A percentile compares a stretch with the other conserved stretches of the same genome.
phyloP scores from a whole-genome alignment of 495 filamentous ascomycete genomes.

The Penicillium riverlandense region DNA sequence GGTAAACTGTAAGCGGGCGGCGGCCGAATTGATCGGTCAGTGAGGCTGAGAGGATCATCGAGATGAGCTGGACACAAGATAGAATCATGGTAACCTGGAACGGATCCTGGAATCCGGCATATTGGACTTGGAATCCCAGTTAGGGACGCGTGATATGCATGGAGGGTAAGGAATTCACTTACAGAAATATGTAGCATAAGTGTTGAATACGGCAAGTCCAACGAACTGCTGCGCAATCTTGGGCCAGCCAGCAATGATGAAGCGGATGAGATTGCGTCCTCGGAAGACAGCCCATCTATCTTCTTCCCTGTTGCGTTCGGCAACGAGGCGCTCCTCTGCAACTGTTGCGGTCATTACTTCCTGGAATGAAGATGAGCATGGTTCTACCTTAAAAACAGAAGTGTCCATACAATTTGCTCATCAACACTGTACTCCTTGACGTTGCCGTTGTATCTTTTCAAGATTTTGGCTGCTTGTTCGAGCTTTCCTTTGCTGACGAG shows the following conservation, averaged over 20 bases:
- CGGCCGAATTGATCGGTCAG: constrained; percentile 32
- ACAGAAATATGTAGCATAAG: constrained; percentile 38
- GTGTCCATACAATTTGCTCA: constrained; percentile 24
- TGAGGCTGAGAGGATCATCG: constrained; percentile 23
- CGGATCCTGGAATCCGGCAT: constrained; percentile 31
- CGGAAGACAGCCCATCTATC: constrained; percentile 27
- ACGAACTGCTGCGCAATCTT: constrained; percentile 38
- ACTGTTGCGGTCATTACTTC: constrained; percentile 25
- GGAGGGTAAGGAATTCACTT: neutral
- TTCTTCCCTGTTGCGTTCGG: constrained; percentile 19
- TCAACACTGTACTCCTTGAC: constrained; percentile 21
- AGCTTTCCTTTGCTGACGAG: constrained; percentile 27
- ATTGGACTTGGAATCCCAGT: constrained; percentile 19
- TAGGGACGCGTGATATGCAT: neutral
- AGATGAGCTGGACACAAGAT: constrained; percentile 32
- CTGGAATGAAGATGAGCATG: constrained; percentile 2
- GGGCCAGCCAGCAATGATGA: constrained; percentile 33
- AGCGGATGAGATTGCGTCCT: constrained; percentile 31
- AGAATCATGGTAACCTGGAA: constrained; percentile 36
- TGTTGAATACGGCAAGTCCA: constrained; percentile 34
- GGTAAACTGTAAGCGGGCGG: constrained; percentile 30
- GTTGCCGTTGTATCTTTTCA: constrained; percentile 19
- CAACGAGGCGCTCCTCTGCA: constrained; percentile 19
- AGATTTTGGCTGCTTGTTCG: constrained; percentile 21
- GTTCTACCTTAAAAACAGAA: neutral